These are phyloP conservation scores for Nitzschia sp. DNA, from an alignment of 108 stramenopile genomes.

Conservation along the genomic window DNA sequence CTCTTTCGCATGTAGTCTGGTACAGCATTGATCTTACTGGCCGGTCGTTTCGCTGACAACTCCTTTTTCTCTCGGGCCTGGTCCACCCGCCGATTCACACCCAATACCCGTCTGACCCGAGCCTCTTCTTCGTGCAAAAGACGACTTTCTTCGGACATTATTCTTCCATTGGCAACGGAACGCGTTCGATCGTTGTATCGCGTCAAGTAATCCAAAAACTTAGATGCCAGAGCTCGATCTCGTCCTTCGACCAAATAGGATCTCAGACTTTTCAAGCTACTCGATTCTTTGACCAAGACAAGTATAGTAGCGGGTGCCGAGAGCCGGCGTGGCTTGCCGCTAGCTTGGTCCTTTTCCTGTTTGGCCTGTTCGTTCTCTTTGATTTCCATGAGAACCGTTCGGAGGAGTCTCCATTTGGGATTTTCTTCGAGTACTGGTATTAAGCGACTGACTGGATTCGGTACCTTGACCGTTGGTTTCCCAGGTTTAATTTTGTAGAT, in stretches of 20 bases:
- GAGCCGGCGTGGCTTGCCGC: background rate
- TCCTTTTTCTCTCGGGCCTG: constrained; percentile 11
- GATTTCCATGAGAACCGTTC: constrained; percentile 86
- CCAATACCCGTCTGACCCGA: constrained; percentile 54
- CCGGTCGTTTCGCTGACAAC: constrained; percentile 15
- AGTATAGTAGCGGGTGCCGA: constrained; percentile 53
- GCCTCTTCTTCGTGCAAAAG: constrained; percentile 72
- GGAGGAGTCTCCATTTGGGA: constrained; percentile 90
- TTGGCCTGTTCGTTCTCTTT: constrained; percentile 32
- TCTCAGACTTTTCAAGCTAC: constrained; percentile 65
- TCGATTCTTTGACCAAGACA: constrained; percentile 91
- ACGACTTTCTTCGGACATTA: constrained; percentile 66
- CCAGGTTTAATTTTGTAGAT: constrained; percentile 59
- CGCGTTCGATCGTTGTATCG: constrained; percentile 64
- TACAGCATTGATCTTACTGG: constrained; percentile 39
- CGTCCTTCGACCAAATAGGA: constrained; percentile 63
- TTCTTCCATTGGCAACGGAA: constrained; percentile 41
- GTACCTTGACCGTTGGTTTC: constrained; percentile 40
- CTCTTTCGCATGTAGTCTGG: constrained; percentile 65
- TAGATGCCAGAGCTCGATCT: constrained; percentile 44
- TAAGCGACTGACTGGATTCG: constrained; percentile 56
- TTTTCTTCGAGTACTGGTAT: constrained; percentile 85
- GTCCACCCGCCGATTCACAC: constrained; percentile 21
- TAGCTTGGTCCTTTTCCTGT: constrained; percentile 2
- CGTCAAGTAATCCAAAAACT: constrained; percentile 71